phyloP scores from a whole-genome alignment of 129 eudicot genomes.

The Arctium lappa region DNA sequence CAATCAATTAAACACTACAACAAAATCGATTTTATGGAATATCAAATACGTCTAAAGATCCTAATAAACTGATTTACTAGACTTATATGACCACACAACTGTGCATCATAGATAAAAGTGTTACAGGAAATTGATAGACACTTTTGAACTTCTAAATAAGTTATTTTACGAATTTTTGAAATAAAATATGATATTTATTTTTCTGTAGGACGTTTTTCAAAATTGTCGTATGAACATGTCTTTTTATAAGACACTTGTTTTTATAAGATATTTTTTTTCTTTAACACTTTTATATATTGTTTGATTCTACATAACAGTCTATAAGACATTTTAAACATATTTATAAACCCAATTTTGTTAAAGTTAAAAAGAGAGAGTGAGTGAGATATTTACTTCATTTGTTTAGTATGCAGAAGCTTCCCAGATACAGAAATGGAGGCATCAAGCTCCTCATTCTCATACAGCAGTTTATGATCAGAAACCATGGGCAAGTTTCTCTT shows the following conservation, averaged over 20 bases:
- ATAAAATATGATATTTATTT: no score
- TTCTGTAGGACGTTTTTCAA: no score
- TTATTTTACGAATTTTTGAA: no score
- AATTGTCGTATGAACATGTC: no score
- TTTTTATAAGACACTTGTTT: no score
- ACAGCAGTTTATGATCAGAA: conserved; percentile 51
- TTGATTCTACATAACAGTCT: not conserved
- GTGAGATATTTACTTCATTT: conserved; percentile 47
- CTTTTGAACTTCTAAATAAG: no score
- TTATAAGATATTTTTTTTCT: no score
- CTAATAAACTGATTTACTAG: not conserved
- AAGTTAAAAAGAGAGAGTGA: not conserved
- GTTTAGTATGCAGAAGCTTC: conserved; percentile 68
- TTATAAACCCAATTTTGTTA: not conserved
- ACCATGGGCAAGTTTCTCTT: conserved; percentile 70
- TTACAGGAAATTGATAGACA: not conserved
- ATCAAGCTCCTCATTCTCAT: conserved; percentile 80
- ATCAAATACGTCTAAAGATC: no score
- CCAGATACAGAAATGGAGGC: conserved; percentile 74
- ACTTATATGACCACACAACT: not conserved
- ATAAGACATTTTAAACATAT: not conserved
- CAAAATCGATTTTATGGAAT: not conserved
- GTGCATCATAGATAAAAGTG: not conserved
- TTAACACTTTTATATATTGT: not conserved
- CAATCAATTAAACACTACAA: no score